Base-by-base conservation (phyloP, 768 basidiomycete genomes). In the Mrakia frigida region DNA sequence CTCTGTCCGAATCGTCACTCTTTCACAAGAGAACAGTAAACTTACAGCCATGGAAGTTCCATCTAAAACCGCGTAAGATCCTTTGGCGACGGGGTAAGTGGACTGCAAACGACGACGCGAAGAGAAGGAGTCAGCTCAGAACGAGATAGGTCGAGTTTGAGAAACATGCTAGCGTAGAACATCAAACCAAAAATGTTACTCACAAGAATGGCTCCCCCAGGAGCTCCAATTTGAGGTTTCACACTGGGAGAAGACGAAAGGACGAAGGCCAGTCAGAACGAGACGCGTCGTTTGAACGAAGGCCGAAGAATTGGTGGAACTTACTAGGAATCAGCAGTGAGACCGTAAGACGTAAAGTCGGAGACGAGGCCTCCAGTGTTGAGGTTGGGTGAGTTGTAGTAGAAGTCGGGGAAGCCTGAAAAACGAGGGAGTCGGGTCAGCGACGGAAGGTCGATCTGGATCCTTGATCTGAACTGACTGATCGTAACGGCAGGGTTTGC, bases 281-380 rank as follows among this genome's bases (percentile, higher is more conserved):
- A 43, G 43, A 43, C 43, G 43, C 43, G 43, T 43, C 43, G 10
- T 11, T 9, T 43, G 56, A 56, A 28, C 25, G 56, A 28, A 56
- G 56, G 37, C 63, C 13, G 37, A 33, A 41, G 39, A 11, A 41
- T 11, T 6, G 39, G 46, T 14, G 16, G 46, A 33, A 39, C 35
- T 37, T 14, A 35, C 63, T 88, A 85, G 82, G 46, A 77, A 78
- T 82, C 67, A 43, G 70, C 33, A n/a, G 76, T 78, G 25, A 61
- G 61, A 5, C 78, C 69, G 73, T 67, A 52, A 1, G 75, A 43
- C 18, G 72, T 35, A 33, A 87, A 89, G 28, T 82, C 80, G 1
- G 88, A 89, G 28, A 89, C 86, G 60, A 89, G 84, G 18, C 89
- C 89, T 25, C 88, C 89, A 6, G 83, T 81, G 16, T 63, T 79